Base-by-base conservation (phyloP, 202 grass and related monocot genomes). In the Miscanthus sacchariflorus region DNA sequence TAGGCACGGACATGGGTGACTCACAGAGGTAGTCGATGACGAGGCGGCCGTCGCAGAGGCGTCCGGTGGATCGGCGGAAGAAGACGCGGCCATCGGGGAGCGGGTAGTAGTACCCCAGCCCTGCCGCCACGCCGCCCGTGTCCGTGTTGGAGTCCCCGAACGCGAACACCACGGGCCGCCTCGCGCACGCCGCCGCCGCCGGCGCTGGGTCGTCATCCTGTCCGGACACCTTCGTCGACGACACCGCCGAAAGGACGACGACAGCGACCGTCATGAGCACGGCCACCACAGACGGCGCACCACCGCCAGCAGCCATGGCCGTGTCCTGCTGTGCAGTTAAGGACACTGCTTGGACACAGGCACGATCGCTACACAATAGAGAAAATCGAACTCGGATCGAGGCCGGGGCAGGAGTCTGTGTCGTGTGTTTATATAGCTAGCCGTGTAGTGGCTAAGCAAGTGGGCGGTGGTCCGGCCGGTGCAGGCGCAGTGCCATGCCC, bases 141-240 rank as follows among this genome's bases (percentile, higher is more conserved):
- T 98, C 95, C 19, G 95, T 95, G 88, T 98, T 98, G 5, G 95
- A 98, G 87, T 98, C 95, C 2, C 95, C 95, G 50, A 98, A 98
- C 67, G 93, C 92, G 75, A 98, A 93, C 72, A 95, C 74, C 50
- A 95, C 84, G 2, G 93, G 93, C 4, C 23, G 77, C 4, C 85
- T 72, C 74, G 58, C 45, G 84, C 92, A 88, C 65, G 30, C 12
- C 56, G 36, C 12, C 56, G 36, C 9, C 1, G 49, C 15, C 2
- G 63, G 2, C 45, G 17, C 13, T 21, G 33, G 17, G 1, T 74
- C 81, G 0, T 14, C 50, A 0, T 4, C 23, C 23, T 79, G 43
- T 6, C 18, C 72, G 6, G n/a, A 66, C 35, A 6, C 67, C 72
- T 1, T 7, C 71, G 42, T 7, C 42, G 8, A 4, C 14, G 7